Base-by-base conservation (phyloP, 2,329 filamentous ascomycete genomes). In the Pseudocercospora cruenta region DNA sequence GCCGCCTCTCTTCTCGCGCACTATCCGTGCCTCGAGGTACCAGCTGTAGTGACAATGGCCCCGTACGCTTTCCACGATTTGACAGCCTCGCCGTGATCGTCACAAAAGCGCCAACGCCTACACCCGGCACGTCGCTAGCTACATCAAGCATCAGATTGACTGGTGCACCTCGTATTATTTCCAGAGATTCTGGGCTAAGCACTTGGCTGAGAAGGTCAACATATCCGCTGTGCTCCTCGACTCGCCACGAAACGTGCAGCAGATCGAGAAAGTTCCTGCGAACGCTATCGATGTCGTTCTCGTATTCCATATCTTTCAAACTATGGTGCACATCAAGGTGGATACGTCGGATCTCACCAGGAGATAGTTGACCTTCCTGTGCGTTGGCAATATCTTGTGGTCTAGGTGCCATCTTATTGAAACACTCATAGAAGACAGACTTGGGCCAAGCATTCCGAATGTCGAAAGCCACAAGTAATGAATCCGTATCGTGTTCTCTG, bases 391-490 rank as follows among this genome's bases (percentile, higher is more conserved):
- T 26, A 19, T 58, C 55, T 43, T 58, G 55, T 39, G 55, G 45
- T 33, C 68, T 47, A 10, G 36, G 33, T n/a, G 58, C 60, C 19
- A 43, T 54, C 9, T 65, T 57, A 10, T 62, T 53, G 21, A 66
- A 67, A 55, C 72, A 74, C 9, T 64, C 55, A 39, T 67, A 74
- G 6, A 86, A 83, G 74, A 97, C 87, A 58, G 90, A 89, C 73
- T 88, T 92, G 1, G 93, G 93, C 94, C 94, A 97, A 0, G 91
- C 89, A 75, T 98, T 98, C 63, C 93, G 89, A 28, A 97, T 82
- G 78, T 97, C 94, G 59, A 97, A 82, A 1, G 95, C 82, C 2
- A 97, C 80, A 43, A 97, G 83, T 74, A 93, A 96, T 74, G 92
- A 89, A 33, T 58, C 49, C 16, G 62, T 19, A 47, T 92, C 87